Conservation (phyloP, 441 rosid species). For the Populus hybrid region DNA sequence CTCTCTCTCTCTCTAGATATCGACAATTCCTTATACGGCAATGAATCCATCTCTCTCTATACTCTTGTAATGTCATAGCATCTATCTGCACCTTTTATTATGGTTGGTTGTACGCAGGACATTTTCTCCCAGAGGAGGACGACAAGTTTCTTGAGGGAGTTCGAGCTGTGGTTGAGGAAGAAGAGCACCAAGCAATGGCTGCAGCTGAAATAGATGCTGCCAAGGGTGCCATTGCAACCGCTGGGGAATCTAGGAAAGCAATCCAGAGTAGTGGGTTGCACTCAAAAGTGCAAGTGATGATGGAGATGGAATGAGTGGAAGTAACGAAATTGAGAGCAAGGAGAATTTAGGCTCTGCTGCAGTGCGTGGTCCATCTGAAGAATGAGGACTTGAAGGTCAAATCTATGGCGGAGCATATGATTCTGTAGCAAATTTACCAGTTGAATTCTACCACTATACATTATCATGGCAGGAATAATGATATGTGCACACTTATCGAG, state of each 20-base stretch:
- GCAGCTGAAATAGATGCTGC: slow-evolving; percentile 59
- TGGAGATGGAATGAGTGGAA: slow-evolving; percentile 21
- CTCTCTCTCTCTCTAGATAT: too few species aligned
- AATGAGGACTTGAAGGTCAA: slow-evolving; percentile 34
- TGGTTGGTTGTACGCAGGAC: slow-evolving; percentile 48
- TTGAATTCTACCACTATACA: slow-evolving; percentile 67
- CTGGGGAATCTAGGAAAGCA: slow-evolving; percentile 48
- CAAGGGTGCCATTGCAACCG: slow-evolving; percentile 58
- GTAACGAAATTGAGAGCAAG: slow-evolving; percentile 21
- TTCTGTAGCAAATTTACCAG: slow-evolving; percentile 58
- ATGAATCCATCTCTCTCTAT: not conserved
- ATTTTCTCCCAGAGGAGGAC: slow-evolving; percentile 93
- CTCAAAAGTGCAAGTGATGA: slow-evolving; percentile 25
- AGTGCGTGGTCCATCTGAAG: slow-evolving; percentile 22
- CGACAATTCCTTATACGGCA: too few species aligned
- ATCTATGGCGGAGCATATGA: slow-evolving; percentile 40
- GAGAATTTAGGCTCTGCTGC: slow-evolving; percentile 22
- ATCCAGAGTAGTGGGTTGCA: slow-evolving; percentile 23
- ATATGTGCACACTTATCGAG: slow-evolving; percentile 88
- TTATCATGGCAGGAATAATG: slow-evolving; percentile 77
- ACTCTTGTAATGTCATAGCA: not conserved
- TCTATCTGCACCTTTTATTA: not conserved
- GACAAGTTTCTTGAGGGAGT: slow-evolving; percentile 88
- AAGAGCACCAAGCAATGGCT: slow-evolving; percentile 70
- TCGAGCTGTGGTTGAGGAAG: slow-evolving; percentile 89